A percentile compares a stretch with the other conserved stretches of the same genome.
Conservation (phyloP, 2,329 filamentous ascomycete genomes). For the Fusarium nematophilum region DNA sequence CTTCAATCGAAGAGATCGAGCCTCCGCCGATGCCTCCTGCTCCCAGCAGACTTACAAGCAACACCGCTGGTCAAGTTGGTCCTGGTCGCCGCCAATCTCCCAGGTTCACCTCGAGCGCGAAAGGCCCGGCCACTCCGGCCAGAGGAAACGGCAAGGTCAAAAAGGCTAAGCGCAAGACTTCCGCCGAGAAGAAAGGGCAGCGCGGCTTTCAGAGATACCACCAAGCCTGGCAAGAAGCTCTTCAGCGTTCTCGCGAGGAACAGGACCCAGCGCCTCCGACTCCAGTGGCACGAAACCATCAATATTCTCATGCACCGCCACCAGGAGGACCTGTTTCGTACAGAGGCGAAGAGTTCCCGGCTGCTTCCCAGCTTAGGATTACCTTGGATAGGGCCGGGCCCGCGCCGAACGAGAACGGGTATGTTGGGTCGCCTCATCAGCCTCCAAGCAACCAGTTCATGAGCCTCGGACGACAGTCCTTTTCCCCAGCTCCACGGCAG, state of each 20-base stretch:
- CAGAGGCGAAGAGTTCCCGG: slow-evolving; percentile 28
- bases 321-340: slow-evolving; percentile 13
- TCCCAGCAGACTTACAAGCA: slow-evolving; percentile 20
- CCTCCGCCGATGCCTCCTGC: slow-evolving; percentile 16
- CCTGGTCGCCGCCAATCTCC: slow-evolving; percentile 32
- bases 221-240: slow-evolving; percentile 56
- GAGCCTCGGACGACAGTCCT: slow-evolving; percentile 27
- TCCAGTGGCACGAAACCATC: slow-evolving; percentile 18
- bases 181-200: slow-evolving; percentile 50
- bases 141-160: slow-evolving; percentile 38
- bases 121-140: slow-evolving; percentile 26
- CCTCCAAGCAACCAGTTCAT: slow-evolving; percentile 31
- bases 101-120: slow-evolving; percentile 20
- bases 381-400: slow-evolving; percentile 30
- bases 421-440: slow-evolving; percentile 40
- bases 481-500: slow-evolving; percentile 32
- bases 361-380: slow-evolving; percentile 34
- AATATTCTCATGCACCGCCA: slow-evolving; percentile 23
- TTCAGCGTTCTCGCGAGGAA: slow-evolving; percentile 43
- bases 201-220: slow-evolving; percentile 61
- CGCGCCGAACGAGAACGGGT: slow-evolving; percentile 44
- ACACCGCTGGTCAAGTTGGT: slow-evolving; percentile 25
- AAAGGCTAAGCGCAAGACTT: slow-evolving; percentile 45
- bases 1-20: slow-evolving; percentile 43
- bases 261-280: slow-evolving; percentile 18